phyloP scores from a whole-genome alignment of 108 stramenopile genomes.

The Ochromonas danica region DNA sequence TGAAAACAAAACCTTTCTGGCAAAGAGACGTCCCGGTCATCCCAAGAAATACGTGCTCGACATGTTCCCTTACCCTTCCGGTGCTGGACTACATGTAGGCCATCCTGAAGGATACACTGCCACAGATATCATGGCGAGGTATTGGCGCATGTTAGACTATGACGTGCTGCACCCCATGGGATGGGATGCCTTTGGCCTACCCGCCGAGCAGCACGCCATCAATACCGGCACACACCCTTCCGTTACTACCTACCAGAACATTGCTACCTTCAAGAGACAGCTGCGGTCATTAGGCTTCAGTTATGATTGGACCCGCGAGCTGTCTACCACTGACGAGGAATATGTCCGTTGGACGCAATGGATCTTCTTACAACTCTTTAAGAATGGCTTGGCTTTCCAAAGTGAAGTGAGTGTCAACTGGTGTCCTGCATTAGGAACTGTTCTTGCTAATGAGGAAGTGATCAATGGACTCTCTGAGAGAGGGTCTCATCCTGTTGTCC shows the following conservation, averaged over 20 bases:
- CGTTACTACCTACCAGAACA: conserved; percentile 80
- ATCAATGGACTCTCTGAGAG: conserved; percentile 92
- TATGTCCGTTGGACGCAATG: conserved; percentile 99
- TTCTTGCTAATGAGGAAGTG: conserved; percentile 97
- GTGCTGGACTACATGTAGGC: conserved; percentile 91
- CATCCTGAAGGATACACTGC: conserved; percentile 94
- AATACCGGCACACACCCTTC: conserved; percentile 92
- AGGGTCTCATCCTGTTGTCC: conserved; percentile 82
- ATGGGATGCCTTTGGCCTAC: conserved; percentile 99
- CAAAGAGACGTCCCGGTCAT: conserved; percentile 24
- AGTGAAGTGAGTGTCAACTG: conserved; percentile 86
- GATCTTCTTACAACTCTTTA: conserved; percentile 87
- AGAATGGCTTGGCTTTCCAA: conserved; percentile 82
- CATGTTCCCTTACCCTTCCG: conserved; percentile 99
- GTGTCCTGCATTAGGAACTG: conserved; percentile 91
- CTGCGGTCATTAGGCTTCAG: conserved; percentile 90
- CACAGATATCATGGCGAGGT: conserved; percentile 94
- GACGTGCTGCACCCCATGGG: conserved; percentile 99
- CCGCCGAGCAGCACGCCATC: conserved; percentile 99
- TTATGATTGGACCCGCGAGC: conserved; percentile 90
- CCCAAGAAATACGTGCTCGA: conserved; percentile 52
- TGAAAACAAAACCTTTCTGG: conserved; percentile 50
- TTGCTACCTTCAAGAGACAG: conserved; percentile 90
- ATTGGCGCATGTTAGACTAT: conserved; percentile 88
- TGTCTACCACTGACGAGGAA: conserved; percentile 86